These are phyloP conservation scores for Blastomyces silverae DNA, from an alignment of 2,329 filamentous ascomycete genomes.

Conservation along the genomic window DNA sequence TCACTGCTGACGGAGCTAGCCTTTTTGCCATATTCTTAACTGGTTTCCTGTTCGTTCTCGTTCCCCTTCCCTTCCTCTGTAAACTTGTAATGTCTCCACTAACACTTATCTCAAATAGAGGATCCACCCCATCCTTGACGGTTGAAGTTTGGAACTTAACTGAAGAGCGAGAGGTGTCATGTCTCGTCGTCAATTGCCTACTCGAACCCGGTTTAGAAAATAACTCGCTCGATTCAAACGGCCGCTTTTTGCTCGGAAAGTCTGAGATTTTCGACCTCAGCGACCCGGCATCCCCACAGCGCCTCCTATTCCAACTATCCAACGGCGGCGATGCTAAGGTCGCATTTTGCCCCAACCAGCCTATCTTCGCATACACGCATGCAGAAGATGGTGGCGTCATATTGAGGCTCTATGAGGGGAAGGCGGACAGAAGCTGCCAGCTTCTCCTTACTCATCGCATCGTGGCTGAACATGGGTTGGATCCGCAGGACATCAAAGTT, in stretches of 20 bases:
- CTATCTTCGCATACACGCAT: slow-evolving; percentile 10
- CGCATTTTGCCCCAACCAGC: slow-evolving; percentile 12
- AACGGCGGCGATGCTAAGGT: not conserved
- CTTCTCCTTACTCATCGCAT: slow-evolving; percentile 9
- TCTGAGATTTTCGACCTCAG: slow-evolving; percentile 12
- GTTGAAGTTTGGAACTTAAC: slow-evolving; percentile 7
- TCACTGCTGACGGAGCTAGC: slow-evolving; percentile 3
- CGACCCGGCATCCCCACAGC: slow-evolving; percentile 9
- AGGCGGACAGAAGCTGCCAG: slow-evolving; percentile 6
- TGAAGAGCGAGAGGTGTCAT: not conserved
- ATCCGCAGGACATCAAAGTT: slow-evolving; percentile 13
- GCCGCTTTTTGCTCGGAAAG: slow-evolving; percentile 9
- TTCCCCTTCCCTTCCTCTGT: not conserved
- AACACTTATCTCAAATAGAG: slow-evolving; percentile 8
- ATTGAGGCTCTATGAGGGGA: slow-evolving; percentile 9
- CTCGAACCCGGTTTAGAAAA: slow-evolving; percentile 7
- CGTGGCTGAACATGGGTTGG: not conserved
- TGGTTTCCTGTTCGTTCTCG: slow-evolving; percentile 8
- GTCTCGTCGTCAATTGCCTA: not conserved
- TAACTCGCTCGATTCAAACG: slow-evolving; percentile 9
- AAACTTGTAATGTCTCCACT: not conserved
- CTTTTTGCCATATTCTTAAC: slow-evolving; percentile 12
- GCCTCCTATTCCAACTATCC: not conserved
- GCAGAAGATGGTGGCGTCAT: slow-evolving; percentile 9
- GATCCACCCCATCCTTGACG: not conserved